These are phyloP conservation scores for Torulaspora gathmanii DNA, from an alignment of 805 yeast genomes.

Conservation along the genomic window DNA sequence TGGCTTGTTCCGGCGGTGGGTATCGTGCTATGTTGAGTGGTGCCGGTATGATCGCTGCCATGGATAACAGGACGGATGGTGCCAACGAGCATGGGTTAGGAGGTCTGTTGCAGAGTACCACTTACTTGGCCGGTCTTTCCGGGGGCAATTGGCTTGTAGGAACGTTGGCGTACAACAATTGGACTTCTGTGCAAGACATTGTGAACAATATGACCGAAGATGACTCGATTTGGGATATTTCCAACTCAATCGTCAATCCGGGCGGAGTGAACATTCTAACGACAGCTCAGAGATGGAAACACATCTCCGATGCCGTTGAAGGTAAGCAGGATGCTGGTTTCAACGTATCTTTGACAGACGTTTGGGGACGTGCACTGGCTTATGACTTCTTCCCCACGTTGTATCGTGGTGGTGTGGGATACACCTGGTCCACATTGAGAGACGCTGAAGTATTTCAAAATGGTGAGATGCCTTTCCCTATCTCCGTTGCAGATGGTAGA, in stretches of 20 bases:
- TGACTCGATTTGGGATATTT: constrained; percentile 63
- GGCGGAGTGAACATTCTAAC: constrained; percentile 58
- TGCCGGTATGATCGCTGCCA: constrained; percentile 76
- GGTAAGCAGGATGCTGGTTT: constrained; percentile 61
- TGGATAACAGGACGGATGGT: constrained; percentile 65
- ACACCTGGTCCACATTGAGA: constrained; percentile 56
- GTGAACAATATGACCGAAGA: constrained; percentile 34
- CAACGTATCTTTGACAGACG: constrained; percentile 61
- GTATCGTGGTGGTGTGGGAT: constrained; percentile 59
- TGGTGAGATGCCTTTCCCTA: constrained; percentile 70
- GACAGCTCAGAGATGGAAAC: constrained; percentile 51
- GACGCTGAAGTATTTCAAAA: constrained; percentile 56
- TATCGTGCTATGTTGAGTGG: constrained; percentile 84
- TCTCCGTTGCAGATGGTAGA: constrained; percentile 62
- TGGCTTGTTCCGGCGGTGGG: constrained; percentile 82
- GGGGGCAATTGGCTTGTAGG: constrained; percentile 86
- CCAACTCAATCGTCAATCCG: constrained; percentile 55
- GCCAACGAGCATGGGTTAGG: constrained; percentile 58
- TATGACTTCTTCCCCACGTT: constrained; percentile 64
- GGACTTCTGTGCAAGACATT: constrained; percentile 64
- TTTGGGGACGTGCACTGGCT: constrained; percentile 75
- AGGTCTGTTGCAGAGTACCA: constrained; percentile 65
- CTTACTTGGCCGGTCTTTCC: constrained; percentile 71
- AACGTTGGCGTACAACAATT: constrained; percentile 63
- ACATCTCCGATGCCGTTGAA: constrained; percentile 51